Evolutionary conservation across 2,329 filamentous ascomycete genomes (phyloP).

Genomic region (Ceratocystis ficicola): DNA sequence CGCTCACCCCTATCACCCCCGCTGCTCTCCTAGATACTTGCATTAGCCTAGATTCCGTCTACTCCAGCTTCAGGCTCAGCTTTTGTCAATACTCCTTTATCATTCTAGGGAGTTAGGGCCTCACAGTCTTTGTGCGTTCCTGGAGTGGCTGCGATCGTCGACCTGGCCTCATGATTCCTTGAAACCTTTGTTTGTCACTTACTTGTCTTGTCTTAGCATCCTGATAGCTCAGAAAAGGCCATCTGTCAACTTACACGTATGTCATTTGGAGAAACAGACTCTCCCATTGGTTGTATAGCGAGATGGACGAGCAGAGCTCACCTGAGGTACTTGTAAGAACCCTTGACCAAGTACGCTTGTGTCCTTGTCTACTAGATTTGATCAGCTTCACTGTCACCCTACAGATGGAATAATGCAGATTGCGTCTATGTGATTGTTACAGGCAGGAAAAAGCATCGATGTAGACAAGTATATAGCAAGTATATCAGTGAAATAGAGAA

Average conservation of each 20-base stretch:
- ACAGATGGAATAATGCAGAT: too few relatives aligned
- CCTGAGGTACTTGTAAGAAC: not conserved
- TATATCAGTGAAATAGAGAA: not conserved
- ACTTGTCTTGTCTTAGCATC: not conserved
- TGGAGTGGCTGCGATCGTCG: not conserved
- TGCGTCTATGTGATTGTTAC: not conserved
- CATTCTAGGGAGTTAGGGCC: not conserved
- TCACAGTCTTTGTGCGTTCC: not conserved
- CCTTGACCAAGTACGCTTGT: not conserved
- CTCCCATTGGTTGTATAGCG: not conserved
- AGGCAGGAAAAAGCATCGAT: not conserved
- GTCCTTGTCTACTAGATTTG: not conserved
- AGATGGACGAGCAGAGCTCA: not conserved
- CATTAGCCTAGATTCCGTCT: not conserved
- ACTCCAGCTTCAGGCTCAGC: not conserved
- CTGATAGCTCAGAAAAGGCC: not conserved
- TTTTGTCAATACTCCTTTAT: not conserved
- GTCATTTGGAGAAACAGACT: not conserved
- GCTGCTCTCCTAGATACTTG: not conserved
- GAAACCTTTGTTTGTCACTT: not conserved
- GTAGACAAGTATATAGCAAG: not conserved
- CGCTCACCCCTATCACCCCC: not conserved
- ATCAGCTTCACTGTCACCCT: not conserved
- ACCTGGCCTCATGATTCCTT: not conserved
- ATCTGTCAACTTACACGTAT: not conserved